A percentile compares a stretch with the other conserved stretches of the same genome.
These are phyloP conservation scores for Euphorbia schlechtendalii DNA, from an alignment of 441 rosid species.

Conservation along the genomic window DNA sequence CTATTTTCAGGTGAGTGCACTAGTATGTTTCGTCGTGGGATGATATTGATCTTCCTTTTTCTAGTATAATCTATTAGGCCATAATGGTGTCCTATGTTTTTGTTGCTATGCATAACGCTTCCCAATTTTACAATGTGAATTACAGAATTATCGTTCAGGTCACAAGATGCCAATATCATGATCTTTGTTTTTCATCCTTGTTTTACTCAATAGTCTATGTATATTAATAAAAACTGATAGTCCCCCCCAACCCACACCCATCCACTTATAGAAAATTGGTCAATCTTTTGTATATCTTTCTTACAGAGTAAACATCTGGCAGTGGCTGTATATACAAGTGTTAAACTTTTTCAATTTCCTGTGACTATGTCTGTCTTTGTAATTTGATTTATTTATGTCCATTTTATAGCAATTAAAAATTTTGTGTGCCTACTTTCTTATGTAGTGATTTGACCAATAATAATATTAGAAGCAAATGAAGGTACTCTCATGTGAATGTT, in stretches of 20 bases:
- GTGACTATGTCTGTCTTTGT: background rate
- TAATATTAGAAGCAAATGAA: background rate
- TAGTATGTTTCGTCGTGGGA: conserved; percentile 9
- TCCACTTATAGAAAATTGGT: background rate
- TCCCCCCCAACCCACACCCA: background rate
- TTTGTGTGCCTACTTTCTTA: background rate
- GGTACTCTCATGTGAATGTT: background rate
- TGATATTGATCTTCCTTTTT: conserved; percentile 15
- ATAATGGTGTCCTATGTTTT: background rate
- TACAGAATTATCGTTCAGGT: background rate
- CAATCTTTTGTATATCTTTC: background rate
- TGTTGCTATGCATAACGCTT: conserved; percentile 4
- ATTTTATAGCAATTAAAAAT: background rate
- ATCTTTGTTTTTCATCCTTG: background rate
- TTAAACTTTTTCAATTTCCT: too few relatives aligned
- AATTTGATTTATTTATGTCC: background rate
- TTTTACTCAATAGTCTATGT: background rate
- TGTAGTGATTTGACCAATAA: background rate
- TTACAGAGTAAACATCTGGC: background rate
- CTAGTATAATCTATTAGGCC: background rate
- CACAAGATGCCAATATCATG: background rate
- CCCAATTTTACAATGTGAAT: background rate
- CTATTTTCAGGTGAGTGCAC: conserved; percentile 76
- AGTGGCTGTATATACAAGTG: background rate
- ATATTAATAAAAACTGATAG: background rate